Conservation (phyloP, 2,329 filamentous ascomycete species). For the Botrytis sinoallii region DNA sequence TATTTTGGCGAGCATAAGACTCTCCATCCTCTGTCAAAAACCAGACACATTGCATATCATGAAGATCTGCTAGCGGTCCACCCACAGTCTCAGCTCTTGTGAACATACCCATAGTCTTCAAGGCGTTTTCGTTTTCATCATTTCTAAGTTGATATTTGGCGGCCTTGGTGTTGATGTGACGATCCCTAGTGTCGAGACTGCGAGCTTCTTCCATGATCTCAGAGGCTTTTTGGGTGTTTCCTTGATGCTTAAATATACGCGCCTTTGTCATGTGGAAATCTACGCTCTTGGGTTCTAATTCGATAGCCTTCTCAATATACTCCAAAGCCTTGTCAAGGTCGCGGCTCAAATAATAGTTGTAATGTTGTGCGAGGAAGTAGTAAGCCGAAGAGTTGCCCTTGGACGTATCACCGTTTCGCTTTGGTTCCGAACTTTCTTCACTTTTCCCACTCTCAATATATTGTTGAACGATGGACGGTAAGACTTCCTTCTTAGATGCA, state of each 20-base stretch:
- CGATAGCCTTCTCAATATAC: constrained; percentile 80
- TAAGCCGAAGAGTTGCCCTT: constrained; percentile 74
- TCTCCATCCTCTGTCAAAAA: constrained; percentile 94
- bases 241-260: constrained; percentile 87
- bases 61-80: constrained; percentile 82
- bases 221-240: constrained; percentile 74
- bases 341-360: constrained; percentile 87
- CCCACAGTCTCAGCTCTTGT: constrained; percentile 86
- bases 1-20: constrained; percentile 77
- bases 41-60: constrained; percentile 99
- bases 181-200: constrained; percentile 80
- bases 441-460: constrained; percentile 63
- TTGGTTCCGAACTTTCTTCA: constrained; percentile 43
- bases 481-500: constrained; percentile 68
- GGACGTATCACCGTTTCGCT: constrained; percentile 46
- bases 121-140: constrained; percentile 79
- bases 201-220: constrained; percentile 87
- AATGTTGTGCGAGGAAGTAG: constrained; percentile 95
- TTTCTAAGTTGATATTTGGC: constrained; percentile 96
- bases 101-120: constrained; percentile 90
- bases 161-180: constrained; percentile 97
- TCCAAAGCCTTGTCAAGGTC: constrained; percentile 77
- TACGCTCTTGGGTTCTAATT: constrained; percentile 74
- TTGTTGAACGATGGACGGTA: constrained; percentile 73
- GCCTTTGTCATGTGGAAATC: constrained; percentile 96